Evolutionary conservation across 2,329 filamentous ascomycete species (phyloP).

Genomic region (Colletotrichum sp.): DNA sequence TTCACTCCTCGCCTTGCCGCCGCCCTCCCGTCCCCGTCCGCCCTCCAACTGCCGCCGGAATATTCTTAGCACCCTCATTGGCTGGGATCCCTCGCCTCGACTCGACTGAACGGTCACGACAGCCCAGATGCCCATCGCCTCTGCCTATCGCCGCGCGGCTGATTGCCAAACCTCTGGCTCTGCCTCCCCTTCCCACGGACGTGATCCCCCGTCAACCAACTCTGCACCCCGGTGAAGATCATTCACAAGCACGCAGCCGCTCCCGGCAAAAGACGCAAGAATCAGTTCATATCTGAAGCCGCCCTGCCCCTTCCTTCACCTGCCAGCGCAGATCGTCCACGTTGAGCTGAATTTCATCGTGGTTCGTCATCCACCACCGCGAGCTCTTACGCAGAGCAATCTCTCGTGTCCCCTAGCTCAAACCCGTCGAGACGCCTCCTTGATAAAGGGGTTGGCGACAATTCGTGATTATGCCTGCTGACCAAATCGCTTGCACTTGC

Average conservation of each 20-base stretch:
- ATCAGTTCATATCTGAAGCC: slow-evolving; percentile 21
- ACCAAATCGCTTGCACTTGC: not conserved
- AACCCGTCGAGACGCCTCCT: not conserved
- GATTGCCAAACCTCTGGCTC: slow-evolving; percentile 16
- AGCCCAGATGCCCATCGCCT: not conserved
- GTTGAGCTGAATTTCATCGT: not conserved
- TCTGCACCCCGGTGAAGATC: slow-evolving; percentile 9
- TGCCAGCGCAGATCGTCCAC: not conserved
- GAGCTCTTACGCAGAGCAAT: not conserved
- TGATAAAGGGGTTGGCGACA: not conserved
- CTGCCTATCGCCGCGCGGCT: not conserved
- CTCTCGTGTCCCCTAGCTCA: not conserved
- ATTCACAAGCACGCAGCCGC: slow-evolving; percentile 2
- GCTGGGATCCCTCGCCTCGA: not conserved
- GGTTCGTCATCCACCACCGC: not conserved
- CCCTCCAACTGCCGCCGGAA: not conserved
- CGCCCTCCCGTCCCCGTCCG: not conserved
- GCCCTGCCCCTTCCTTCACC: not conserved
- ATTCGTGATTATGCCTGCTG: not conserved
- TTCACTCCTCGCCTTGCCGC: not conserved
- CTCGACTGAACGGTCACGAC: not conserved
- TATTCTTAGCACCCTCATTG: slow-evolving; percentile 7
- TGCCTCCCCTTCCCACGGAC: slow-evolving; percentile 2
- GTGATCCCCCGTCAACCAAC: not conserved
- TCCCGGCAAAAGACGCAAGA: slow-evolving; percentile 2